A percentile compares a stretch with the other conserved stretches of the same genome.
Evolutionary conservation across 441 rosid species (phyloP).

Genomic region (Jatropha podagrica): DNA sequence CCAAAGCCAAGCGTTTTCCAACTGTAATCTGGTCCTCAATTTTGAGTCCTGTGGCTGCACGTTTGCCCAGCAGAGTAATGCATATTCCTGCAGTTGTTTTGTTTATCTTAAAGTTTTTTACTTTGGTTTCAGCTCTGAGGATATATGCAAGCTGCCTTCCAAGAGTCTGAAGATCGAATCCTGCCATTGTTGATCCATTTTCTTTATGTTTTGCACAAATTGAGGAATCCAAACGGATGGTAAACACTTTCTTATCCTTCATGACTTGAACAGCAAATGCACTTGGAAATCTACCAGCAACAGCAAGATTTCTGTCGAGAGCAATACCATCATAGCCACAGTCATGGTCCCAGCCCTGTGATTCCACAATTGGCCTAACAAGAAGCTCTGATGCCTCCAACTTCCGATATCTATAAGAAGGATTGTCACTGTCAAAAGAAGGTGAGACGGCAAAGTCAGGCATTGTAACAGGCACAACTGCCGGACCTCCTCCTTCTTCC

Average conservation of each 20-base stretch:
- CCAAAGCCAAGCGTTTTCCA: constrained; percentile 64
- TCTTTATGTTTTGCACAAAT: constrained; percentile 67
- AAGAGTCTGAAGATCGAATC: constrained; percentile 78
- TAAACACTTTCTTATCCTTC: constrained; percentile 82
- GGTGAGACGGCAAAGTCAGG: constrained; percentile 84
- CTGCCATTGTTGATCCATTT: constrained; percentile 77
- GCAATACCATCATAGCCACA: constrained; percentile 81
- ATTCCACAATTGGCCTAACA: constrained; percentile 77
- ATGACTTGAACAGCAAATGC: constrained; percentile 64
- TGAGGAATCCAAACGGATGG: constrained; percentile 78
- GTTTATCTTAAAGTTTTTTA: constrained; percentile 68
- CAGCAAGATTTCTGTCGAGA: constrained; percentile 53
- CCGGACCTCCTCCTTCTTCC: constrained; percentile 58
- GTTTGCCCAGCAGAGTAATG: constrained; percentile 73
- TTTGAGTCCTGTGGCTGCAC: constrained; percentile 71
- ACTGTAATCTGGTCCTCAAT: constrained; percentile 76
- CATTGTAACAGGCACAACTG: constrained; percentile 74
- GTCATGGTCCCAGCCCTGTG: constrained; percentile 94
- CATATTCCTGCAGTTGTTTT: constrained; percentile 71
- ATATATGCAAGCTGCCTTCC: constrained; percentile 84
- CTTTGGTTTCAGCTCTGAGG: constrained; percentile 72
- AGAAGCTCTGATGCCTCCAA: constrained; percentile 74
- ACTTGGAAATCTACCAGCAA: constrained; percentile 58
- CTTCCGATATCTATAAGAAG: constrained; percentile 76
- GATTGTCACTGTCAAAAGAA: constrained; percentile 76